Conservation (phyloP, 2,329 filamentous ascomycete genomes). For the Aspergillus vadensis region DNA sequence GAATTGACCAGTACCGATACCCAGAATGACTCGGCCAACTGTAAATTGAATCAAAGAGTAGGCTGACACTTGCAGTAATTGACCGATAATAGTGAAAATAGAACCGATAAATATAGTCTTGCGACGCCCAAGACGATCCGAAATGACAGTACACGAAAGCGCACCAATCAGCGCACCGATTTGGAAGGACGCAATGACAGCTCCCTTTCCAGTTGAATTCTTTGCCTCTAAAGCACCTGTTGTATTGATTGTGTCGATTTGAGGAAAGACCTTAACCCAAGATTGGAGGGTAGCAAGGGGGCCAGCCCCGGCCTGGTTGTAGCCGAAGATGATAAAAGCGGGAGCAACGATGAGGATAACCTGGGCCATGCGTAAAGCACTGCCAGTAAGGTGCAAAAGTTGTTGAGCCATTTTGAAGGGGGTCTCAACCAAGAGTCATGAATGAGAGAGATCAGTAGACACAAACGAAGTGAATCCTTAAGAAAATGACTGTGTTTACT, state of each 20-base stretch:
- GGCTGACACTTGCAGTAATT: constrained; percentile 47
- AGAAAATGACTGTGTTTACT: no score
- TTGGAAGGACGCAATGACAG: constrained; percentile 30
- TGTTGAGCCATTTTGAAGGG: no score
- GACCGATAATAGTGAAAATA: constrained; percentile 25
- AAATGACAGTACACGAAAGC: constrained; percentile 30
- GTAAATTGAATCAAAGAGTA: constrained; percentile 50
- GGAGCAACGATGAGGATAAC: constrained; percentile 26
- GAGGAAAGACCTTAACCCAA: constrained; percentile 53
- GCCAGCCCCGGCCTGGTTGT: constrained; percentile 30
- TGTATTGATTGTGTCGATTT: constrained; percentile 52
- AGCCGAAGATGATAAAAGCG: constrained; percentile 30
- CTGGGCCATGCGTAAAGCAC: constrained; percentile 23
- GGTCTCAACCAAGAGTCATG: no score
- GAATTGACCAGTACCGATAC: constrained; percentile 52
- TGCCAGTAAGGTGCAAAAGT: constrained; percentile 6
- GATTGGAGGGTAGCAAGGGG: constrained; percentile 27
- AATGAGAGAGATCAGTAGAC: no score
- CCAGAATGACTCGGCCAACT: constrained; percentile 51
- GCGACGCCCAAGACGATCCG: constrained; percentile 52
- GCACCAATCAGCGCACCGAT: constrained; percentile 26
- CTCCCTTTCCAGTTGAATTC: constrained; percentile 30
- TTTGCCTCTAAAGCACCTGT: constrained; percentile 18
- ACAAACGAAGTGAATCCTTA: no score
- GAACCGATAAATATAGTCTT: constrained; percentile 51